Base-by-base conservation (phyloP, 2,329 filamentous ascomycete genomes). In the Fusarium anguioides region DNA sequence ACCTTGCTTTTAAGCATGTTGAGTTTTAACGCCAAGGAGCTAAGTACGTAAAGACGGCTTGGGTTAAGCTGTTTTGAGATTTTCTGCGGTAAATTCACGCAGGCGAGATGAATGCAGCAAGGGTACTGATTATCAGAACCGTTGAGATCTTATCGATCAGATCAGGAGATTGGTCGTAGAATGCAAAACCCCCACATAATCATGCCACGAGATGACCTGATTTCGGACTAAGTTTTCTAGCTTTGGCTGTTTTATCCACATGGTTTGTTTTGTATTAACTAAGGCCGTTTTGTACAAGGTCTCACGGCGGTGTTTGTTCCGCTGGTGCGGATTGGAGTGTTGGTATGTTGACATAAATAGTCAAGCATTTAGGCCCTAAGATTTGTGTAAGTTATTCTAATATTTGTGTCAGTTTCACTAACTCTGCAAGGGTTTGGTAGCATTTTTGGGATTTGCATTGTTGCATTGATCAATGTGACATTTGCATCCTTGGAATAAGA, bases 81-180 rank as follows among this genome's bases (percentile, higher is more conserved):
- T 40, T 5, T 49, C 49, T 39, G 56, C 23, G 17, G 21, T 23
- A 21, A 20, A 5, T 18, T 44, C 21, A 27, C 15, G 18, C 39
- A 40, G 39, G n/a, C 26, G 54, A 64, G 24, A 64, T 54, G 52
- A 29, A 20, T 10, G 17, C 5, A 20, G 40, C 11, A 23, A 20
- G 33, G 18, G 47, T 26, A 23, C 4, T 51, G 57, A 49, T 55
- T 56, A 66, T 66, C 49, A 45, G 15, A n/a, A 15, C n/a, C 5
- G 18, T 51, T 45, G 15, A 39, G 24, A 66, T 66, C 61, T 66
- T 66, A 66, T 66, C 63, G 49, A 66, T 66, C 41, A 4, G 35
- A 26, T 18, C 40, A 36, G 29, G 18, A 44, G 27, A 46, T 24
- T 36, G 27, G 35, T 36, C 3, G 18, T 0, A 8, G 21, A 10